Evolutionary conservation across 371 early-diverging fungal species (phyloP), one percentile per base, ranked within the genome.

Genomic region (Paramicrosporidium saccamoebae): DNA sequence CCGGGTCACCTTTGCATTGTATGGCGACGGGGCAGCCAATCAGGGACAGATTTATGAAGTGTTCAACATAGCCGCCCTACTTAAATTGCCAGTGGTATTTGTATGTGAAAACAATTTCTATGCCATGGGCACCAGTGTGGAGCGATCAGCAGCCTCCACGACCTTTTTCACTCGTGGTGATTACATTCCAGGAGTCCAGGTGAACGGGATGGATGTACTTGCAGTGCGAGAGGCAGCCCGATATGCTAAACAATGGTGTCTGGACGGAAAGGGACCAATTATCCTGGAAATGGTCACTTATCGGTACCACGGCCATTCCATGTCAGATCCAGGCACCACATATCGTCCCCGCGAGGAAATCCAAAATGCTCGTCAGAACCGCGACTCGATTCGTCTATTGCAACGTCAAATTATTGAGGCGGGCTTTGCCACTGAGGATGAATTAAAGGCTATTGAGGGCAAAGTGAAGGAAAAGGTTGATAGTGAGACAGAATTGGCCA

Each of bases 31-130:
- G 41, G 98, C 98, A 3, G 62, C 94, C 23, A 94, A 95, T 62
- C 96, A 97, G 52, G 96, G 98, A 26, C 96, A 97, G 49, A 79
- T 94, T 14, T 92, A 86, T 42, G 98, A 97, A 54, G 69, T 90
- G 20, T 84, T 64, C 54, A 97, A 97, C 60, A 92, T 97, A 86
- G 88, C 98, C 36, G 74, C 75, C 55, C 59, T 97, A 18, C 95
- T 90, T 92, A 66, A 77, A 26, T 61, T 97, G 24, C 96, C 98
- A 14, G 56, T 63, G 24, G 64, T 82, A 28, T 96, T 90, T 50
- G 74, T 82, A 11, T 88, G 90, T 48, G 97, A 94, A 46, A 96
- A 96, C 65, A 96, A 96, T 69, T 58, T 59, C 45, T 96, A 92
- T 52, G 94, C 92, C 31, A 97, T 97, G 98, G 95, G 95, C 35